phyloP scores from a whole-genome alignment of 2,329 filamentous ascomycete genomes.

The Colletotrichum simmondsii region DNA sequence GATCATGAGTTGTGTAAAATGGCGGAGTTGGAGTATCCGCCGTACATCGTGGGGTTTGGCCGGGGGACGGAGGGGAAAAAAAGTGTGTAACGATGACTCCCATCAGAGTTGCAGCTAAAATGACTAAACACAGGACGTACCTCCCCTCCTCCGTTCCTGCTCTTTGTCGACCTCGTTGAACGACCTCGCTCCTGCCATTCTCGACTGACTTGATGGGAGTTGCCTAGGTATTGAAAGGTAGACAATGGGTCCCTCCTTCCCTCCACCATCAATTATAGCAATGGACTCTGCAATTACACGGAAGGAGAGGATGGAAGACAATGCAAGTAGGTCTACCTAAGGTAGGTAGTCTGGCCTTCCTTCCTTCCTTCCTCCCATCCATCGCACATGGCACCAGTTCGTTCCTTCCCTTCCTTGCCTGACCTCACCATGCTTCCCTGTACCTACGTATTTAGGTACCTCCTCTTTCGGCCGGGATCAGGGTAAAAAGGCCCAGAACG shows the following conservation, averaged over 20 bases:
- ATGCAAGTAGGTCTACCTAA: neutral
- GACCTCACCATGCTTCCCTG: neutral
- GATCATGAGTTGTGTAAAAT: neutral
- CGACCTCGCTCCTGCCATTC: neutral
- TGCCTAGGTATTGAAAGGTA: neutral
- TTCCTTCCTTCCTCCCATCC: neutral
- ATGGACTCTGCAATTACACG: neutral
- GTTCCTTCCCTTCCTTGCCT: neutral
- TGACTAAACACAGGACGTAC: neutral
- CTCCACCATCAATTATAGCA: neutral
- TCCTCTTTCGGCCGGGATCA: neutral
- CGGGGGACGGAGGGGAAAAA: neutral
- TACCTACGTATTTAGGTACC: slow-evolving; percentile 1
- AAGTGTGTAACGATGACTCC: neutral
- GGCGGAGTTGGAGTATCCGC: neutral
- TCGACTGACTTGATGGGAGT: neutral
- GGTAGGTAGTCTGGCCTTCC: neutral
- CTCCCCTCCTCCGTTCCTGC: neutral
- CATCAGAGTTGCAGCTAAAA: neutral
- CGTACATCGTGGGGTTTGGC: neutral
- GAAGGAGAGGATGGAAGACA: neutral
- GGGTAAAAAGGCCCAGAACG: neutral
- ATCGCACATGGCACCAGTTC: neutral
- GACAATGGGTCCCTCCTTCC: neutral
- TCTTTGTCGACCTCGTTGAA: neutral